Base-by-base conservation (phyloP, 2,329 filamentous ascomycete species). In the Claviceps paspali region DNA sequence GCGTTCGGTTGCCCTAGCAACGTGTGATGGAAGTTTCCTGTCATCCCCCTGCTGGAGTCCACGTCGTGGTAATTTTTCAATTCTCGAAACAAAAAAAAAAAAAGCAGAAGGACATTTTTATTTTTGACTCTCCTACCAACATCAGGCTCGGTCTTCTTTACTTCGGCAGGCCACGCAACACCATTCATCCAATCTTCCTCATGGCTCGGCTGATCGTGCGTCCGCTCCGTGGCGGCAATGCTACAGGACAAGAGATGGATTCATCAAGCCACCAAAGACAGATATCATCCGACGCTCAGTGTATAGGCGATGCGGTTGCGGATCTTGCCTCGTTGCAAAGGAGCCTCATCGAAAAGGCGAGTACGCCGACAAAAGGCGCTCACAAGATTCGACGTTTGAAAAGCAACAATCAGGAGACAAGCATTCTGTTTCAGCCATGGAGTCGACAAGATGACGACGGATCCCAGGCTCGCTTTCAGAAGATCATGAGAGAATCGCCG, bases 361-460 rank as follows among this genome's bases (percentile, higher is more conserved):
- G 46, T 12, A 32, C 40, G 12, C 51, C 49, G 23, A 38, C 47
- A 12, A 19, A 7, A 12, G 47, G 50, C 21, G 45, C 38, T 7
- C 52, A 50, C 27, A 54, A 51, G 40, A 48, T 59, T 15, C 53
- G 56, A 17, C 52, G 52, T 6, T 47, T 59, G 7, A 45, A 46
- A 19, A 29, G 48, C 33, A n/a, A 41, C 24, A 31, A 30, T 4
- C 47, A 48, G 30, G n/a, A 41, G 6, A 33, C 40, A 4, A 32
- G 58, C 31, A 53, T 50, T 5, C 46, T 59, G 6, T 51, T 59
- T 11, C 51, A 53, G 33, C 51, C 44, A 39, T 58, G 55, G 52
- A 52, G 45, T 33, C 45, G 45, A 1, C 45, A 49, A 15, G 43
- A 51, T 33, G 36, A 42, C 19, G 39, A 42, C 35, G 40, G 22